Conservation (phyloP, 805 yeast species). For the Wickerhamomyces queroliae region DNA sequence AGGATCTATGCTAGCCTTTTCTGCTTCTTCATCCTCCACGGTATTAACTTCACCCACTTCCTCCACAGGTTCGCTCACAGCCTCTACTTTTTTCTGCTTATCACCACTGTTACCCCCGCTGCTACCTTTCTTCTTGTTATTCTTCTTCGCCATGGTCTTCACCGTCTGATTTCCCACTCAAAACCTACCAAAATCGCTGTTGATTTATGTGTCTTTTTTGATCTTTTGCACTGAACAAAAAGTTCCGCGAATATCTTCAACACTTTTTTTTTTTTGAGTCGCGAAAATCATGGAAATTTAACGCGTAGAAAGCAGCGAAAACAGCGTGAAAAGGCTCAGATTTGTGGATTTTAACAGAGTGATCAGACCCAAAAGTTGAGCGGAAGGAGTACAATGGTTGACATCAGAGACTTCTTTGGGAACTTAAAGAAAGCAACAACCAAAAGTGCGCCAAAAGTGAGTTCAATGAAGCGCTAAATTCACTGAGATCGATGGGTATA, state of each 20-base stretch:
- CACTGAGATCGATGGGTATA: not conserved
- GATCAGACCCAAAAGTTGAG: too few species aligned
- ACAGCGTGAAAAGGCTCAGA: too few species aligned
- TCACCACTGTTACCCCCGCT: constrained; percentile 5
- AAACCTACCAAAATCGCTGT: too few species aligned
- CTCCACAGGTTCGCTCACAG: too few species aligned
- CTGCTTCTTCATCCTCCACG: not conserved
- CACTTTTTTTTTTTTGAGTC: too few species aligned
- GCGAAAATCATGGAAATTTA: too few species aligned
- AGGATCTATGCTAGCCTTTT: too few species aligned
- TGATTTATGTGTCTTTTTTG: not conserved
- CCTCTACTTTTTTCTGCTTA: constrained; percentile 2
- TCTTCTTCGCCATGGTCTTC: constrained; percentile 16
- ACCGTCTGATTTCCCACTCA: not conserved
- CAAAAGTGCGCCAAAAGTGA: constrained; percentile 9
- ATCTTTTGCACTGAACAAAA: too few species aligned
- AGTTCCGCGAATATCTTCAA: too few species aligned
- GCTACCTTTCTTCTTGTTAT: constrained; percentile 10
- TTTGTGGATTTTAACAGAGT: too few species aligned
- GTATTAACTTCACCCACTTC: constrained; percentile 1
- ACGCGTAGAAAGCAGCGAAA: too few species aligned
- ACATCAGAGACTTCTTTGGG: constrained; percentile 35
- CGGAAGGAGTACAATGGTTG: constrained; percentile 30
- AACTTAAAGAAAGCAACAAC: constrained; percentile 5
- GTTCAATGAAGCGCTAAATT: not conserved